phyloP scores from a whole-genome alignment of 805 yeast genomes.

The Grigorovia jiainica region DNA sequence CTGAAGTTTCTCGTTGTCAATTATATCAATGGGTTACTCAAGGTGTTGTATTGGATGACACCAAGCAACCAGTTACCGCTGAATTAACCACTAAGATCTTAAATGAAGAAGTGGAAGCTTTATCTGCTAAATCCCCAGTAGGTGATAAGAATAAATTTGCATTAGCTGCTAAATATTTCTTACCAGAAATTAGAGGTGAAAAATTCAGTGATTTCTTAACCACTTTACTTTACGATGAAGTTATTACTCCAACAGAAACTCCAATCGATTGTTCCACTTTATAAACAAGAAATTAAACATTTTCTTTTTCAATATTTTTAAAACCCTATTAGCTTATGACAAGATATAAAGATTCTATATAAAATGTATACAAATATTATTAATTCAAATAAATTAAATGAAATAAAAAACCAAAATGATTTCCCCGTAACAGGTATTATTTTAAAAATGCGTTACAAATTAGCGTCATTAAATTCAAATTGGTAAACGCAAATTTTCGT shows the following conservation, averaged over 20 bases:
- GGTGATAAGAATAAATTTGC: slow-evolving; percentile 44
- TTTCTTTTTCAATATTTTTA: background rate
- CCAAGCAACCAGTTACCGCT: slow-evolving; percentile 48
- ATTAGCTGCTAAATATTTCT: slow-evolving; percentile 60
- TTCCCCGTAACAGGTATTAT: too few species aligned
- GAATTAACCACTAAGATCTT: slow-evolving; percentile 48
- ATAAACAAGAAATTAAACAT: background rate
- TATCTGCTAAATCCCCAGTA: slow-evolving; percentile 35
- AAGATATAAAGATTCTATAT: too few species aligned
- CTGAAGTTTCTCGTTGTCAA: slow-evolving; percentile 77
- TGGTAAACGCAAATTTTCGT: too few species aligned
- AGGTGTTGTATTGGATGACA: slow-evolving; percentile 47
- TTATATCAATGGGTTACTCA: slow-evolving; percentile 79
- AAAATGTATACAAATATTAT: too few species aligned
- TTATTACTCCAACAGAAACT: slow-evolving; percentile 18
- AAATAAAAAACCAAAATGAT: too few species aligned
- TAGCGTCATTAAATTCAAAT: too few species aligned
- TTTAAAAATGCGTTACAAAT: too few species aligned
- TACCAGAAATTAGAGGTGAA: slow-evolving; percentile 63
- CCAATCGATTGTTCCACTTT: slow-evolving; percentile 2
- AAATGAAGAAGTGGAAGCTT: slow-evolving; percentile 50
- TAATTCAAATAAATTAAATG: too few species aligned
- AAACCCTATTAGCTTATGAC: background rate
- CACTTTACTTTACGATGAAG: slow-evolving; percentile 62
- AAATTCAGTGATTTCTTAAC: slow-evolving; percentile 72